Evolutionary conservation across 2,329 filamentous ascomycete species (phyloP), one percentile per base, ranked within the genome.

Genomic region (Pseudohalonectria lignicola): DNA sequence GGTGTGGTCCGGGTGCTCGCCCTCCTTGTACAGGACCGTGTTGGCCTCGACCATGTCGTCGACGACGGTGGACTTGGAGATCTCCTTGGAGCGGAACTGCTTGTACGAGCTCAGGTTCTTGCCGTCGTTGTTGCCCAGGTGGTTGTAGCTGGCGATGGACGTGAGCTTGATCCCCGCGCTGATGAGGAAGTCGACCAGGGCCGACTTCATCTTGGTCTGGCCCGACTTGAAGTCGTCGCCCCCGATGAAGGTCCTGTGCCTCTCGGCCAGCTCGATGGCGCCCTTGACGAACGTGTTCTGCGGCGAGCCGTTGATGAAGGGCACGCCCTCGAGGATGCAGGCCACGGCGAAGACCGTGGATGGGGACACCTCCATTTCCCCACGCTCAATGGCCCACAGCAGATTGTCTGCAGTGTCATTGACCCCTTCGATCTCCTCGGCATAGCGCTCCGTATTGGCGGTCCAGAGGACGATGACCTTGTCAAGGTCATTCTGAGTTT

Each of bases 131-230:
- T 98, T 98, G 55, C 92, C 92, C 40, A 98, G 80, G 62, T 98
- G 92, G 71, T 98, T 98, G 79, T 98, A 98, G 66, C 85, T 93
- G 47, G 92, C 86, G 66, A 98, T 96, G 30, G 88, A 94, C 43
- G 90, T 96, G 56, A 98, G 79, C 71, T 94, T 95, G 75, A 98
- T 96, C 59, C 92, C 92, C 34, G 92, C 92, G 60, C 80, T 95
- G 79, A 98, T 94, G 59, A 98, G 66, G 69, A 98, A 98, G 66
- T 98, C 92, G 33, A 96, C 92, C 21, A 98, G 78, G 16, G 92
- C 92, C 43, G 92, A 96, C 71, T 98, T 98, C 92, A 98, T 98
- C 79, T 98, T 98, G 60, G 92, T 98, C 73, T 98, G 92, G 45
- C 92, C 92, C 45, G 92, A 96, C 71, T 98, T 98, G 81, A 98